Percentiles rank a stretch among this genome's conserved stretches.
These are phyloP conservation scores for Cytospora mali DNA, from an alignment of 2,329 filamentous ascomycete genomes.

Conservation along the genomic window DNA sequence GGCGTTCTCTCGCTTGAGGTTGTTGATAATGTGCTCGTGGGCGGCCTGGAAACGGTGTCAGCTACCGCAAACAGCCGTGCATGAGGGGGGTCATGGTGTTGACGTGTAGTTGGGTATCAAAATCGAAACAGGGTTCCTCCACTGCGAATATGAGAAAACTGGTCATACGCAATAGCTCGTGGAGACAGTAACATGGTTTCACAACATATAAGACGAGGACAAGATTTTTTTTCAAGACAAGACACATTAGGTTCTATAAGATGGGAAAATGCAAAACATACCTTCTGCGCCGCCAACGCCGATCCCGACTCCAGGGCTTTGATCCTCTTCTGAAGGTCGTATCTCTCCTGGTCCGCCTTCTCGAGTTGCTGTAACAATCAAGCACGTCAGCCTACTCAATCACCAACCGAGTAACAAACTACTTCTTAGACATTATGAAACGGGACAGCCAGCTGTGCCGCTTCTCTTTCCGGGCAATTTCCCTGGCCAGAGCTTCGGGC, in stretches of 20 bases:
- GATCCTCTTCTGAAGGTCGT: constrained; percentile 57
- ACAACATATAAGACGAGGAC: constrained; percentile 1
- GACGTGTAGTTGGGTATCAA: constrained; percentile 24
- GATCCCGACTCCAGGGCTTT: constrained; percentile 56
- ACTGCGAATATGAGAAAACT: constrained; percentile 22
- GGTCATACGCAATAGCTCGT: constrained; percentile 13
- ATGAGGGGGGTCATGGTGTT: constrained; percentile 15
- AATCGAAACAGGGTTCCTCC: constrained; percentile 21
- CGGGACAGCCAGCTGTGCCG: constrained; percentile 6
- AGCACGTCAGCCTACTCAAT: constrained; percentile 30
- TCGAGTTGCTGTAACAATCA: constrained; percentile 55
- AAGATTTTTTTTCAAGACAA: constrained; percentile 14
- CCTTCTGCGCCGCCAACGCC: constrained; percentile 54
- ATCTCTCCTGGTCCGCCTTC: constrained; percentile 58
- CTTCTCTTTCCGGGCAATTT: constrained; percentile 4
- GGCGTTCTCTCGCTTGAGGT: constrained; percentile 75
- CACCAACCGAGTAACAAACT: neutral
- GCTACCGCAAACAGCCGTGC: constrained; percentile 17
- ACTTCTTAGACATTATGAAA: constrained; percentile 22
- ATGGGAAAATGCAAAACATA: constrained; percentile 40
- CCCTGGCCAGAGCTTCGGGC: constrained; percentile 14
- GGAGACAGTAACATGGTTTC: constrained; percentile 1
- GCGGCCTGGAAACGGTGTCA: constrained; percentile 44
- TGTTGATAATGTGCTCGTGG: constrained; percentile 61
- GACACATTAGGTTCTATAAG: constrained; percentile 10